Evolutionary conservation across 441 rosid genomes (phyloP), one percentile per base, ranked within the genome.

Genomic region (Populus trichocarpa): DNA sequence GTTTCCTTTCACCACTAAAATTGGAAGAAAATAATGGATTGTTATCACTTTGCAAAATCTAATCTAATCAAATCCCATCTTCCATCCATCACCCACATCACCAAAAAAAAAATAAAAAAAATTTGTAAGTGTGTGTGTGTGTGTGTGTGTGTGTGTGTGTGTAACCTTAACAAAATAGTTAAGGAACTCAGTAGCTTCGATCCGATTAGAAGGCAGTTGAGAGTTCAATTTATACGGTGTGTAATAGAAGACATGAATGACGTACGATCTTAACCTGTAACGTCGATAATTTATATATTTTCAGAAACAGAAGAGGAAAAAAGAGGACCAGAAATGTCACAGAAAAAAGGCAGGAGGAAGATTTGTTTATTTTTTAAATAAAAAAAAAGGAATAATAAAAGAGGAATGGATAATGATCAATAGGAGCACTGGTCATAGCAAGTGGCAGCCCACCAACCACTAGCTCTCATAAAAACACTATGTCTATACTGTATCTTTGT

Each of bases 401-500:
- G 30, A 12, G 35, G 38, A 72, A 71, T 72, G 77, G 80, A 69
- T 23, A 53, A 63, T 40, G 75, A 73, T 80, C 23, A 77, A 11
- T 0, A 40, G 16, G 77, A 76, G 38, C 68, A 69, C 66, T 38
- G 64, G 11, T 66, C 16, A 6, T 20, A 35, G 73, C 78, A 77
- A 70, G 78, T 69, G 78, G 78, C 69, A 81, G 4, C 69, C 71
- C 57, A 75, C 65, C 78, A 42, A 12, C 42, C n/a, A 28, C 40
- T 46, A 9, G 14, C 36, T 13, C 42, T 5, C 4, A 16, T 1
- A 64, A n/a, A 30, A 53, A 50, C 35, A 33, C 69, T 63, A 46
- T 50, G 20, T 16, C 20, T 7, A 33, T 20, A 38, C 42, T 53
- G 66, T 73, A 73, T 74, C 84, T 77, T 78, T 74, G 40, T 74